Percentiles rank a stretch among this genome's conserved stretches.
phyloP scores from a whole-genome alignment of 805 yeast genomes.

The Barnettozyma vustinii region DNA sequence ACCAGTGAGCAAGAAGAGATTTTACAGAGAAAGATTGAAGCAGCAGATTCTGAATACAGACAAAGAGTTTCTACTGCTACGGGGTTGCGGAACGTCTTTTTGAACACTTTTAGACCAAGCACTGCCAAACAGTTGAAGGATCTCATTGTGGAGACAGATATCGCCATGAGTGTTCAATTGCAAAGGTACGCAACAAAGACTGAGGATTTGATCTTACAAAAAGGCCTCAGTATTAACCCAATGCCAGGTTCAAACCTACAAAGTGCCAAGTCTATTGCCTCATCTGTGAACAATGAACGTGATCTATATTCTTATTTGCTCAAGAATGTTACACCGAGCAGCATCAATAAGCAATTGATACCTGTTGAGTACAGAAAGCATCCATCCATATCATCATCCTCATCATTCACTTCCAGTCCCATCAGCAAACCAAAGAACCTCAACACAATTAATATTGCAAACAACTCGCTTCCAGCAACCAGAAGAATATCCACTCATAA shows the following conservation, averaged over 20 bases:
- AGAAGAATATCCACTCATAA: constrained; percentile 30
- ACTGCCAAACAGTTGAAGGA: constrained; percentile 66
- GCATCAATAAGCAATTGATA: constrained; percentile 36
- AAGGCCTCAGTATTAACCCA: constrained; percentile 81
- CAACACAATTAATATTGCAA: constrained; percentile 10
- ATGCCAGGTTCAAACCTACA: constrained; percentile 45
- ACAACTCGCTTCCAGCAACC: constrained; percentile 11
- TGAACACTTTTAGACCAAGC: constrained; percentile 72
- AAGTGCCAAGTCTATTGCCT: constrained; percentile 74
- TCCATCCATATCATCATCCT: constrained; percentile 44
- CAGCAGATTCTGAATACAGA: constrained; percentile 83
- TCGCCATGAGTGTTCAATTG: constrained; percentile 82
- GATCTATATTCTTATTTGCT: constrained; percentile 70
- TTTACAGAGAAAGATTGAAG: constrained; percentile 67
- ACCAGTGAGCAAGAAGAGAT: constrained; percentile 88
- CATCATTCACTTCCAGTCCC: constrained; percentile 21
- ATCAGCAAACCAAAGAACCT: constrained; percentile 4
- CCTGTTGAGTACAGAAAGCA: constrained; percentile 73
- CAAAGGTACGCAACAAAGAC: constrained; percentile 85
- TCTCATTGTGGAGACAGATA: constrained; percentile 79
- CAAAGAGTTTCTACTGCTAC: constrained; percentile 69
- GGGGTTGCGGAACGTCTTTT: constrained; percentile 65
- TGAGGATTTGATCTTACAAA: constrained; percentile 76
- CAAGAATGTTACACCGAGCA: constrained; percentile 32
- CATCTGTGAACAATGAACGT: constrained; percentile 74